Percentiles rank a stretch among this genome's conserved stretches.
Conservation (phyloP, 306 rosid genomes). For the Leucaena leucocephala region DNA sequence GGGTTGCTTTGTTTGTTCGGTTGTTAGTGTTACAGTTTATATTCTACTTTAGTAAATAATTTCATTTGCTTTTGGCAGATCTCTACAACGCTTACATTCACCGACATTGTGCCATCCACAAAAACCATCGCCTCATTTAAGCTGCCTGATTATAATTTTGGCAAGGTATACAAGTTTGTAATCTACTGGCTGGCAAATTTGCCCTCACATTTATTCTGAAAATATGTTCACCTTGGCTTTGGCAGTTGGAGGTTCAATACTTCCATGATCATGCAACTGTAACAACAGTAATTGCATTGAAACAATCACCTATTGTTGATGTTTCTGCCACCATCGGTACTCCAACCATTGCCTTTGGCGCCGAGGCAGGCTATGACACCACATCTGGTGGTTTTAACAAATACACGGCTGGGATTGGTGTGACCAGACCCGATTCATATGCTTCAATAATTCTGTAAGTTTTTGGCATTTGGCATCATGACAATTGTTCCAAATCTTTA, state of each 20-base stretch:
- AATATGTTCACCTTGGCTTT: conserved; percentile 26
- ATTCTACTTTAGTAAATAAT: conserved; percentile 29
- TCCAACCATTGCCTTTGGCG: conserved; percentile 78
- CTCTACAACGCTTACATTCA: conserved; percentile 65
- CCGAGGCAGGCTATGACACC: conserved; percentile 89
- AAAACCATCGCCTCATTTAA: conserved; percentile 87
- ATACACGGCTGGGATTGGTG: conserved; percentile 78
- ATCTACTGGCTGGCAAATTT: conserved; percentile 18
- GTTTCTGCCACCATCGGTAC: conserved; percentile 81
- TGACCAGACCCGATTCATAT: conserved; percentile 60
- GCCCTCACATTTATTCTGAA: background rate
- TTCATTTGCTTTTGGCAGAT: conserved; percentile 53
- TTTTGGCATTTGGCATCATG: conserved; percentile 9
- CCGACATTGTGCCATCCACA: conserved; percentile 79
- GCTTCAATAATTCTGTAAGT: conserved; percentile 86
- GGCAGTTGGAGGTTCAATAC: conserved; percentile 92
- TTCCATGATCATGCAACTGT: conserved; percentile 89
- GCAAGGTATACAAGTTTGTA: conserved; percentile 69
- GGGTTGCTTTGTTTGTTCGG: conserved; percentile 44
- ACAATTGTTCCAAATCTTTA: conserved; percentile 16
- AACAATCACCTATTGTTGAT: conserved; percentile 73
- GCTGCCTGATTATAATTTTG: conserved; percentile 75
- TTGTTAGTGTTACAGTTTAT: conserved; percentile 1
- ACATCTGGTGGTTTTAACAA: conserved; percentile 68
- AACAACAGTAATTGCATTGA: conserved; percentile 60